A percentile compares a stretch with the other conserved stretches of the same genome.
These are phyloP conservation scores for Metschnikowia gelsemii DNA, from an alignment of 805 yeast species.

Conservation along the genomic window DNA sequence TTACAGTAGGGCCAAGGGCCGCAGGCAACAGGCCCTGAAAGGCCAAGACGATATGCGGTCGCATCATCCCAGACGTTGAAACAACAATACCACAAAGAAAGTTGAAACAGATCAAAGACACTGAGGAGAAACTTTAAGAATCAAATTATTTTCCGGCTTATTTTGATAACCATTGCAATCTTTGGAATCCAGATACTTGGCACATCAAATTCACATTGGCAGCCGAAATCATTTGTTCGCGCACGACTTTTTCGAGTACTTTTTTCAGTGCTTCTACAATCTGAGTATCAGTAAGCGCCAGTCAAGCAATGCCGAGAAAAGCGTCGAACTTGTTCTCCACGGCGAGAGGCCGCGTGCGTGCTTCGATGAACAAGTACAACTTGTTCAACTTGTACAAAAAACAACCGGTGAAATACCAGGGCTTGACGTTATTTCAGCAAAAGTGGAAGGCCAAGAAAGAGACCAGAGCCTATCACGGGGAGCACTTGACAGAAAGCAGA, in stretches of 20 bases:
- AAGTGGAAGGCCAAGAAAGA: slow-evolving; percentile 90
- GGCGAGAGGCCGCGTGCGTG: slow-evolving; percentile 72
- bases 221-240: no score
- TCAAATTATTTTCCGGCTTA: no score
- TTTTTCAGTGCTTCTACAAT: slow-evolving; percentile 7
- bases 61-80: no score
- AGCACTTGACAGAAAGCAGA: slow-evolving; percentile 79
- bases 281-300: not conserved
- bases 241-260: slow-evolving; percentile 18
- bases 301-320: slow-evolving; percentile 55
- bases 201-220: no score
- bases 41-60: no score
- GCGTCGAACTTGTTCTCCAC: slow-evolving; percentile 56
- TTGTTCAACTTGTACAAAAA: slow-evolving; percentile 85
- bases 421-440: slow-evolving; percentile 81
- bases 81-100: no score
- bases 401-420: slow-evolving; percentile 50
- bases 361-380: slow-evolving; percentile 90
- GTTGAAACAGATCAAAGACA: no score
- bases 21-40: no score
- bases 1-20: no score
- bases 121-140: no score
- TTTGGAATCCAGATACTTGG: no score
- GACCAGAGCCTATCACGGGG: slow-evolving; percentile 95
- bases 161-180: no score